Evolutionary conservation across 495 filamentous ascomycete genomes (phyloP).

Genomic region (Aspergillus cristatus): DNA sequence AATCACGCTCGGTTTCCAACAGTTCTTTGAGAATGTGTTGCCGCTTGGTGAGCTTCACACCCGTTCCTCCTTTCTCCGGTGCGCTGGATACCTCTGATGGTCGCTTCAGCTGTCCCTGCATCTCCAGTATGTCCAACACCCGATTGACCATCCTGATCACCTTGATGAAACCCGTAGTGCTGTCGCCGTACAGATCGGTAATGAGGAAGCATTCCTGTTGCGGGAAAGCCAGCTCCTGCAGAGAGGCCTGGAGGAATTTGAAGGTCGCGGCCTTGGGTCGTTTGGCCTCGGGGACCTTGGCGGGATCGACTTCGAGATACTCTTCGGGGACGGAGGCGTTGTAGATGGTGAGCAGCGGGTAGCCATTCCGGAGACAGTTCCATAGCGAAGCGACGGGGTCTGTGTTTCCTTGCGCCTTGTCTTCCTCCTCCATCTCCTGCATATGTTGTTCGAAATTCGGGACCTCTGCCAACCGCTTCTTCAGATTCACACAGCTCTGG

Average conservation of each 20-base stretch:
- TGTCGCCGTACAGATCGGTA: slow-evolving; percentile 81
- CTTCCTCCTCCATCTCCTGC: slow-evolving; percentile 52
- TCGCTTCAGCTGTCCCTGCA: slow-evolving; percentile 56
- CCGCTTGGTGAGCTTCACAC: slow-evolving; percentile 59
- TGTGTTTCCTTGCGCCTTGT: slow-evolving; percentile 47
- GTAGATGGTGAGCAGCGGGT: slow-evolving; percentile 80
- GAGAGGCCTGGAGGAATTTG: slow-evolving; percentile 60
- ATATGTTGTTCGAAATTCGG: slow-evolving; percentile 71
- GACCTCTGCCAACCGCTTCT: slow-evolving; percentile 69
- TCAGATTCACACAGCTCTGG: slow-evolving; percentile 83
- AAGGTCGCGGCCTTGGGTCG: slow-evolving; percentile 61
- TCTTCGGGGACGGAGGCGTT: slow-evolving; percentile 64
- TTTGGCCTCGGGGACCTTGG: slow-evolving; percentile 51
- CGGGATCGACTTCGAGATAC: slow-evolving; percentile 52
- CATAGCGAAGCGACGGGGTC: slow-evolving; percentile 89
- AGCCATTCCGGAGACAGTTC: slow-evolving; percentile 76
- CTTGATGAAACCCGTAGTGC: slow-evolving; percentile 97
- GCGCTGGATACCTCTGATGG: slow-evolving; percentile 38
- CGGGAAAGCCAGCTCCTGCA: slow-evolving; percentile 64
- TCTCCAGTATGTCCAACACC: slow-evolving; percentile 77
- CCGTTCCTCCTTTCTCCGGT: slow-evolving; percentile 28
- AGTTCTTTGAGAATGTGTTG: slow-evolving; percentile 85
- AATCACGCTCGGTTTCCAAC: slow-evolving; percentile 89
- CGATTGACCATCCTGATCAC: slow-evolving; percentile 78
- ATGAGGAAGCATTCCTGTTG: slow-evolving; percentile 83